Evolutionary conservation across 441 rosid species (phyloP).

Genomic region (Macaranga tanarius): DNA sequence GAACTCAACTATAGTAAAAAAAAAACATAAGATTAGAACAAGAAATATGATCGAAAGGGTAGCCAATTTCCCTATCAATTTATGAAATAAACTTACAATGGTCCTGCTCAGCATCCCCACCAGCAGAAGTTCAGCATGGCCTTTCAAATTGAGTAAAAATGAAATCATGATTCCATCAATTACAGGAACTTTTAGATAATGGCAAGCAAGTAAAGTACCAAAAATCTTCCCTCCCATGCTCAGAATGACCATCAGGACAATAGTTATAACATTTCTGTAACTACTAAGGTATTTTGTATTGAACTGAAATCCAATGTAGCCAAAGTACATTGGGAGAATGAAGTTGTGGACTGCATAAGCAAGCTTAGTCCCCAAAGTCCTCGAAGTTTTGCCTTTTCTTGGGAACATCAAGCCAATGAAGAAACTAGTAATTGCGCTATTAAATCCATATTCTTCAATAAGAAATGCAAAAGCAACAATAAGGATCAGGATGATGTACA

Average conservation of each 20-base stretch:
- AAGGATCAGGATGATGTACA: slow-evolving; percentile 44
- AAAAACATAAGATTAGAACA: background rate
- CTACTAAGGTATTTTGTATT: slow-evolving; percentile 25
- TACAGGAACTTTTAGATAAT: slow-evolving; percentile 47
- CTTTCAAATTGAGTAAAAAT: slow-evolving; percentile 63
- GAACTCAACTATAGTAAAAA: slow-evolving; percentile 26
- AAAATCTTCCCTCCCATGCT: slow-evolving; percentile 50
- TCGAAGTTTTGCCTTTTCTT: slow-evolving; percentile 67
- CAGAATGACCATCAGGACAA: slow-evolving; percentile 35
- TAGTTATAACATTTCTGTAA: slow-evolving; percentile 19
- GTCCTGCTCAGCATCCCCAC: slow-evolving; percentile 23
- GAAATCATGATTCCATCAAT: slow-evolving; percentile 53
- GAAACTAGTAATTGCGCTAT: slow-evolving; percentile 51
- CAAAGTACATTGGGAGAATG: slow-evolving; percentile 76
- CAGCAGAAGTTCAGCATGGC: slow-evolving; percentile 64
- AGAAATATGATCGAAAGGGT: background rate
- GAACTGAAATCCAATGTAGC: slow-evolving; percentile 72
- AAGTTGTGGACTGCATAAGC: slow-evolving; percentile 68
- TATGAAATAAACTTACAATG: slow-evolving; percentile 21
- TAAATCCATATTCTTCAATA: slow-evolving; percentile 42
- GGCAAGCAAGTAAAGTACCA: slow-evolving; percentile 59
- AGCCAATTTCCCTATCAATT: background rate
- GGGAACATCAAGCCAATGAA: slow-evolving; percentile 70
- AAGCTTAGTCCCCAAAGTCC: slow-evolving; percentile 63
- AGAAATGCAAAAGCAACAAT: slow-evolving; percentile 34